phyloP scores from a whole-genome alignment of 2,329 filamentous ascomycete species.

The Niveomyces coronatus region DNA sequence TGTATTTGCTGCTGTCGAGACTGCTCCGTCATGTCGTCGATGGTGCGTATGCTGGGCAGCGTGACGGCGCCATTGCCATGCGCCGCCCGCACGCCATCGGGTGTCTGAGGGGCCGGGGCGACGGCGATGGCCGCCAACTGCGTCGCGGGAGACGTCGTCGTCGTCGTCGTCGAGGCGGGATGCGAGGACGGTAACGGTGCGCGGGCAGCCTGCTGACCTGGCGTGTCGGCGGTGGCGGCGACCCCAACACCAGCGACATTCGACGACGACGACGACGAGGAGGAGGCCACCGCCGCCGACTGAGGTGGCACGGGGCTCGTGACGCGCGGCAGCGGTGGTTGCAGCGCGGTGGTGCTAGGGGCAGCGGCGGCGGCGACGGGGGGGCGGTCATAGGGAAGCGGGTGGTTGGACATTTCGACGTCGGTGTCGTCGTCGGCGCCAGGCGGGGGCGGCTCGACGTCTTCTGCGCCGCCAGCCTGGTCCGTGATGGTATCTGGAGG shows the following conservation, averaged over 20 bases:
- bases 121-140: conserved; percentile 3
- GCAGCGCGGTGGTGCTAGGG: conserved; percentile 12
- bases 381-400: conserved; percentile 3
- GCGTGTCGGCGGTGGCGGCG: not conserved
- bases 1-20: conserved; percentile 21
- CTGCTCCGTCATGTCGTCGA: conserved; percentile 24
- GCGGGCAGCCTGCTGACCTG: not conserved
- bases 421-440: no score
- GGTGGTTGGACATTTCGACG: conserved; percentile 25
- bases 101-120: not conserved
- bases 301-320: no score
- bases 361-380: not conserved
- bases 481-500: no score
- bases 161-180: conserved; percentile 2
- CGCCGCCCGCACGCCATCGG: conserved; percentile 6
- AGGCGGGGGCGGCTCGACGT: no score
- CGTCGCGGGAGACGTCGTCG: conserved; percentile 13
- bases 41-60: conserved; percentile 31
- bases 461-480: no score
- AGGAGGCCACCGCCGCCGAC: no score
- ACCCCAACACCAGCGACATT: no score
- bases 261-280: no score
- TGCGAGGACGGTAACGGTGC: not conserved
- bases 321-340: conserved; percentile 3
- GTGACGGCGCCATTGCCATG: conserved; percentile 22